Evolutionary conservation across 306 rosid genomes (phyloP), one percentile per base, ranked within the genome.

Genomic region (Macrotyloma uniflorum): DNA sequence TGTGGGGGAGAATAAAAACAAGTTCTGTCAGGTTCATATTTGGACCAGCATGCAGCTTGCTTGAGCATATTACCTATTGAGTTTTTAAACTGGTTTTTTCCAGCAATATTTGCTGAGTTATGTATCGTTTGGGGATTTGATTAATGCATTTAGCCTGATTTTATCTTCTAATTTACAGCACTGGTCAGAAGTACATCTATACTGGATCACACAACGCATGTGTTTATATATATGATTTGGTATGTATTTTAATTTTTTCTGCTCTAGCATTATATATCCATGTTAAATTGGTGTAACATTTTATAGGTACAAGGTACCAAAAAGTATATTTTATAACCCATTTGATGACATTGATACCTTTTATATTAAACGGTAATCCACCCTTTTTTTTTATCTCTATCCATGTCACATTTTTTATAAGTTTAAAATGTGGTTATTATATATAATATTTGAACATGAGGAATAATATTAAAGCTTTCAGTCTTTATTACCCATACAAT

Each of bases 181-280:
- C 98, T 22, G 98, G 98, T 54, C 98, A 89, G 84, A 92, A 91
- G 92, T 95, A 92, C 90, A 95, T 95, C 85, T 95, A 92, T 81
- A 95, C 98, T 24, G 97, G 97, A 72, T 95, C 98, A 40, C 95
- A 89, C 81, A 72, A 92, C 53, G 86, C 93, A 15, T 87, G 89
- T 81, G 98, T 95, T 74, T 90, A 89, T 78, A 74, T 95, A 49
- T 95, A 92, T 74, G 98, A 95, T 71, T 82, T 95, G 98, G 98
- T 92, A 92, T 40, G 97, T 79, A 33, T 70, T 51, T 66, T 30
- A 43, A 54, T 59, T 62, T 32, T 36, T 14, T 14, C 22, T 30
- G 36, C 80, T 57, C 24, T 82, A 8, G n/a, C 65, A 12, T 43
- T 53, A 16, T 53, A 16, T 65, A 19, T 72, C 63, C 53, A 8